Percentiles rank a stretch among this genome's conserved stretches.
Evolutionary conservation across 2,329 filamentous ascomycete genomes (phyloP).

Genomic region (Botrytis squamosa): DNA sequence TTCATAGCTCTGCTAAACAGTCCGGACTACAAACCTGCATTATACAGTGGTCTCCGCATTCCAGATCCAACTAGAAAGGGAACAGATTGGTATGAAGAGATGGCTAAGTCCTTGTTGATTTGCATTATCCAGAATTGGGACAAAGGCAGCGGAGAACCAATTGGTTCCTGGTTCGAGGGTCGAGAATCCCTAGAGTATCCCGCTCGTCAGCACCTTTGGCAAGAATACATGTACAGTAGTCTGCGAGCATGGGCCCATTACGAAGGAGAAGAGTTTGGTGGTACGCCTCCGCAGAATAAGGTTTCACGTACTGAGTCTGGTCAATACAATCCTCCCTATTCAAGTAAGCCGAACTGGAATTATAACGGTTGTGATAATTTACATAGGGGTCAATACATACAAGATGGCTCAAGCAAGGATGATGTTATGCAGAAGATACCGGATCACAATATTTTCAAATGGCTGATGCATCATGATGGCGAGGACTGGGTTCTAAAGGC

Average conservation of each 20-base stretch:
- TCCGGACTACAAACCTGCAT: rapidly evolving
- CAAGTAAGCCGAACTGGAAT: not conserved
- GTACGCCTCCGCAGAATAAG: not conserved
- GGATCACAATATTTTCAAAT: not conserved
- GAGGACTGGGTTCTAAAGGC: not conserved
- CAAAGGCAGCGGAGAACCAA: too few relatives aligned
- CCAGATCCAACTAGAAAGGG: not conserved
- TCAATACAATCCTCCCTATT: not conserved
- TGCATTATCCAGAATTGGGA: not conserved
- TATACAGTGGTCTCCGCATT: not conserved
- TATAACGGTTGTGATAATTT: not conserved
- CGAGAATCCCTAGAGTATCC: not conserved
- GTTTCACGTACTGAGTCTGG: not conserved
- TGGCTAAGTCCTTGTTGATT: not conserved
- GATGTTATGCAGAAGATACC: not conserved
- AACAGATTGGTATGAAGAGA: not conserved
- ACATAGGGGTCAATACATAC: not conserved
- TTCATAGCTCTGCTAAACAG: not conserved
- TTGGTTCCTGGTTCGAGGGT: not conserved
- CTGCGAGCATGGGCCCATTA: not conserved
- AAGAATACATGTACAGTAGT: not conserved
- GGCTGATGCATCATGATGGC: not conserved
- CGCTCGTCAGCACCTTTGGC: not conserved
- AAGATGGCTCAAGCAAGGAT: not conserved
- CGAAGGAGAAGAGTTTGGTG: not conserved